phyloP scores from a whole-genome alignment of 2,329 filamentous ascomycete species.

The Chaetomium olivaceum region DNA sequence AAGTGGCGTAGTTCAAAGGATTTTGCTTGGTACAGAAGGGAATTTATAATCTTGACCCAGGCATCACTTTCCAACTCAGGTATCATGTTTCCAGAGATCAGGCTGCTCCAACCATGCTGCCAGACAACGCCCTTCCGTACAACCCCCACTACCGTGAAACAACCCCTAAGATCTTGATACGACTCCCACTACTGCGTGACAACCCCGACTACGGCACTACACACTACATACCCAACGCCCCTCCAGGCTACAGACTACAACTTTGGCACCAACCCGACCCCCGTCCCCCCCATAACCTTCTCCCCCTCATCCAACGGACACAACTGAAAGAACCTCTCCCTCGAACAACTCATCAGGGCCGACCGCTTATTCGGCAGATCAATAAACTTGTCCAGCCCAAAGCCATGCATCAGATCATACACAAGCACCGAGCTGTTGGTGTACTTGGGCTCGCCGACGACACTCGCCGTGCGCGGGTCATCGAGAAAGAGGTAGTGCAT shows the following conservation, averaged over 20 bases:
- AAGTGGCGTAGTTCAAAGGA: not conserved
- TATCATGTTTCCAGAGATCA: not conserved
- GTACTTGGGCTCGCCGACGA: conserved; percentile 71
- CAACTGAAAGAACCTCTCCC: conserved; percentile 70
- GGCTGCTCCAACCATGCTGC: not conserved
- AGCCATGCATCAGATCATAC: conserved; percentile 74
- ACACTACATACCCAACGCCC: not conserved
- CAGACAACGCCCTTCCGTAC: not conserved
- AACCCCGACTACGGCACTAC: not conserved
- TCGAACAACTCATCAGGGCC: conserved; percentile 63
- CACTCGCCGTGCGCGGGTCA: conserved; percentile 56
- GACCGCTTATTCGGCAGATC: conserved; percentile 73
- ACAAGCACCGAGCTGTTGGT: conserved; percentile 69
- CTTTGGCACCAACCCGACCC: conserved; percentile 56
- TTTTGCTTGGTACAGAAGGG: not conserved
- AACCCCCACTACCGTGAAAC: not conserved
- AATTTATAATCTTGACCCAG: not conserved
- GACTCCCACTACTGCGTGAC: not conserved
- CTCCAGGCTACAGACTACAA: conserved; percentile 41
- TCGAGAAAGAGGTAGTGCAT: conserved; percentile 66
- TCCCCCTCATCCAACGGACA: conserved; percentile 59
- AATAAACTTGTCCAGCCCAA: conserved; percentile 70
- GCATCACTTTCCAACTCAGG: not conserved
- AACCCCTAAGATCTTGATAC: not conserved
- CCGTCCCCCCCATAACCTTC: conserved; percentile 56